Evolutionary conservation across 2,329 filamentous ascomycete species (phyloP), one percentile per base, ranked within the genome.

Genomic region (Leptosphaerulina australis): DNA sequence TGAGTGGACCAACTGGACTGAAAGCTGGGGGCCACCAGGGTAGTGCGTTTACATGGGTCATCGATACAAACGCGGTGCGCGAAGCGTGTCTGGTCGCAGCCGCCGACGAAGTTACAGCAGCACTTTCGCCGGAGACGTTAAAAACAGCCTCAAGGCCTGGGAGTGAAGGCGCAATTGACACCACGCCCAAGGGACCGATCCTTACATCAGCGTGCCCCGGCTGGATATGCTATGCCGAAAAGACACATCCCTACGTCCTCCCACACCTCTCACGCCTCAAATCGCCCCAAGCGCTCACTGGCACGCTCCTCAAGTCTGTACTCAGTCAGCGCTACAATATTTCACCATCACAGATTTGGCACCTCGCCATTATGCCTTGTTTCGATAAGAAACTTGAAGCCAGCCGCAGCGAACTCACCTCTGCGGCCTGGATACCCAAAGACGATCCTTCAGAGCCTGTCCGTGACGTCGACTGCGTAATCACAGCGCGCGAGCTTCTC

Each of bases 371-470:
- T 35, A 99, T 99, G 94, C 94, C 94, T 15, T 99, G 94, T 73
- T 97, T 99, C 72, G 94, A 99, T 73, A 99, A 99, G 79, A 99
- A 99, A 74, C 82, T 99, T 21, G 94, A 99, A 76, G 94, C 94
- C 5, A 96, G 91, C 62, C 86, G 94, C 44, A 88, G 91, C 71
- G 94, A 99, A 73, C 82, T 99, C 29, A 97, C 92, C 0, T 88
- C 93, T 68, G 76, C 82, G 5, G 83, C 84, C 12, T 97, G 92
- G 92, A 54, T 69, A 24, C 66, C 69, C 26, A 56, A 59, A 20
- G 43, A 64, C 43, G 54, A 60, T 22, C 33, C 57, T 4, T 53
- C 66, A 6, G 60, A 62, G 2, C 60, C 65, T 1, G 82, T 94
- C 20, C 83, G 94, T 48, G 94, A 99, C 67, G 92, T 97, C 37